Conservation (phyloP, 192 early-diverging fungal species). For the Mortierella claussenii region DNA sequence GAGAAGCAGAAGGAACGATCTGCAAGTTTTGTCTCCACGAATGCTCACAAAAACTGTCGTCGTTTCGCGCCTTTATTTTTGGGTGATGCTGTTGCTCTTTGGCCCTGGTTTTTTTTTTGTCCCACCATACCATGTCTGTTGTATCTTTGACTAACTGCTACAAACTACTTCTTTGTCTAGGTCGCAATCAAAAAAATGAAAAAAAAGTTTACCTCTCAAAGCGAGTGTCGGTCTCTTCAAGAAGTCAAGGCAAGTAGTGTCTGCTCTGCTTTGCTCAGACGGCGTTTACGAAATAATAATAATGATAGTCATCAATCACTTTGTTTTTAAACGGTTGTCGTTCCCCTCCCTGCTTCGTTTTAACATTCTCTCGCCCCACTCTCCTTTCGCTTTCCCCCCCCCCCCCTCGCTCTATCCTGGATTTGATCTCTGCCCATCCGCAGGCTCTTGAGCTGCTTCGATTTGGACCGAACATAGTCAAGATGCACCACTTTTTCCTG, state of each 20-base stretch:
- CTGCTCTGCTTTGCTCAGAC: too few relatives aligned
- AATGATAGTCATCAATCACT: too few relatives aligned
- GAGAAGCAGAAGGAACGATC: too few relatives aligned
- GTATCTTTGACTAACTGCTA: background rate
- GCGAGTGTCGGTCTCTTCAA: constrained; percentile 76
- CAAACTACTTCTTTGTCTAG: constrained; percentile 42
- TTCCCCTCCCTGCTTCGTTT: too few relatives aligned
- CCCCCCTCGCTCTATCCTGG: background rate
- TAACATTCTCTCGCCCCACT: background rate
- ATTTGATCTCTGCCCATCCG: background rate
- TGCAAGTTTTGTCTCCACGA: background rate
- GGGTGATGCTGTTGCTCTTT: too few relatives aligned
- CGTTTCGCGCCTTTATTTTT: background rate
- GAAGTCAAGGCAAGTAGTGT: constrained; percentile 82
- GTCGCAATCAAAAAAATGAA: constrained; percentile 95
- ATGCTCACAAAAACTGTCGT: background rate
- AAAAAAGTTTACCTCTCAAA: constrained; percentile 76
- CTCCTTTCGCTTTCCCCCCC: background rate
- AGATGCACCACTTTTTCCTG: constrained; percentile 85
- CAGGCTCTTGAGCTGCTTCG: constrained; percentile 77
- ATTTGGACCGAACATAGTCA: constrained; percentile 88
- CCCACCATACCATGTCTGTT: too few relatives aligned
- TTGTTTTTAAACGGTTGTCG: too few relatives aligned
- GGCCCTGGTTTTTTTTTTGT: too few relatives aligned
- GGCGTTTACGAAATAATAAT: too few relatives aligned